These are phyloP conservation scores for Fonsecaea pedrosoi DNA, from an alignment of 2,329 filamentous ascomycete species.

Conservation along the genomic window DNA sequence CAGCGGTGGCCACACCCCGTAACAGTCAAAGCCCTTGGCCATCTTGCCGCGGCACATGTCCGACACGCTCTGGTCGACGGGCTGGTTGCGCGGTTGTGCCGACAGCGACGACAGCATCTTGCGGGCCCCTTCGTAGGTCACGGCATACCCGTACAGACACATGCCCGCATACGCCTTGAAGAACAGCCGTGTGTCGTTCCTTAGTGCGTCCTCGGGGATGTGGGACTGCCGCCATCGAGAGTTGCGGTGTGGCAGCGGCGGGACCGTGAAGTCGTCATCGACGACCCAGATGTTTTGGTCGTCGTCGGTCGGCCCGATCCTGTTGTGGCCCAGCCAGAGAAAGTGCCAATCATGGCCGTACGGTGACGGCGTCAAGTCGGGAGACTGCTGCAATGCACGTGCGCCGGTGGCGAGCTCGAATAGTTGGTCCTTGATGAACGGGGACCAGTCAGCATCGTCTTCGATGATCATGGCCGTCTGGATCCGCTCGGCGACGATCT, in stretches of 20 bases:
- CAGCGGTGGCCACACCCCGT: conserved; percentile 11
- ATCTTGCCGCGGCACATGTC: conserved; percentile 53
- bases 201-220: not conserved
- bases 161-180: conserved; percentile 45
- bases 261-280: conserved; percentile 43
- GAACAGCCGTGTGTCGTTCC: conserved; percentile 45
- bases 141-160: conserved; percentile 50
- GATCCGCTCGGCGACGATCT: conserved; percentile 44
- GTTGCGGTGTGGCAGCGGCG: not conserved
- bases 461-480: conserved; percentile 50
- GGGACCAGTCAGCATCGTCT: not conserved
- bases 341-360: conserved; percentile 59
- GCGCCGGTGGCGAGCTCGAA: not conserved
- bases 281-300: conserved; percentile 42
- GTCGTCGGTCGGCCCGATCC: conserved; percentile 38
- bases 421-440: not conserved
- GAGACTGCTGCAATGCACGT: not conserved
- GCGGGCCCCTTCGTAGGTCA: conserved; percentile 47
- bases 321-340: conserved; percentile 58
- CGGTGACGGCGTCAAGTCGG: not conserved
- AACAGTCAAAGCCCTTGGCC: conserved; percentile 8
- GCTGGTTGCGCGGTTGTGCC: not conserved
- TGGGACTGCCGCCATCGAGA: not conserved
- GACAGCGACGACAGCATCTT: conserved; percentile 47
- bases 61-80: not conserved